These are phyloP conservation scores for Ramaria sp. DNA, from an alignment of 768 basidiomycete genomes.

Conservation along the genomic window DNA sequence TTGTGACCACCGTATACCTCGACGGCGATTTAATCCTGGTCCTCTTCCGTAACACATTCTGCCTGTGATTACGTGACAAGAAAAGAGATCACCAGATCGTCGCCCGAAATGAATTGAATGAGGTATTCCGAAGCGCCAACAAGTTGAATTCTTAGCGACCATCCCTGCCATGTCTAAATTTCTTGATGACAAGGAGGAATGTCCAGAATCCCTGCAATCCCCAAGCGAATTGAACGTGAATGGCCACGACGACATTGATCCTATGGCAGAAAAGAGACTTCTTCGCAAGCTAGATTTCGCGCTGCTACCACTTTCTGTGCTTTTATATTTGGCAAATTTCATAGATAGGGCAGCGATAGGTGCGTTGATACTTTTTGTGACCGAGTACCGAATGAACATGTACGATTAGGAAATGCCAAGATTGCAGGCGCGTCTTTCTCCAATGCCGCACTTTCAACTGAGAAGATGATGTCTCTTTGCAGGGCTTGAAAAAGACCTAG, in stretches of 20 bases:
- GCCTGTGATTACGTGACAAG: too few species aligned
- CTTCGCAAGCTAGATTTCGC: slow-evolving; percentile 6
- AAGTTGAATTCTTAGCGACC: too few species aligned
- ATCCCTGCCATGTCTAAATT: too few species aligned
- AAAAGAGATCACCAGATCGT: too few species aligned
- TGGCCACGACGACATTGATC: not conserved
- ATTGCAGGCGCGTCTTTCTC: slow-evolving; percentile 19
- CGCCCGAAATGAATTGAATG: too few species aligned
- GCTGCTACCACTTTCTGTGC: slow-evolving; percentile 27
- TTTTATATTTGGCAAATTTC: slow-evolving; percentile 30
- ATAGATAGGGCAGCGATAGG: slow-evolving; percentile 17
- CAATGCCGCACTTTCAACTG: not conserved
- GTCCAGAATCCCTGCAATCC: too few species aligned
- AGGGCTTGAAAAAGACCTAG: slow-evolving; percentile 28
- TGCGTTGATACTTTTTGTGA: not conserved
- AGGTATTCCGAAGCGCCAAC: too few species aligned
- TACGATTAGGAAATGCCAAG: slow-evolving; percentile 20
- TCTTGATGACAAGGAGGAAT: too few species aligned
- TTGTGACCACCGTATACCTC: too few species aligned
- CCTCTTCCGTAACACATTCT: too few species aligned
- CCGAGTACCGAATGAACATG: not conserved
- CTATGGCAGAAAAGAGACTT: not conserved
- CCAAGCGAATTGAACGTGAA: too few species aligned
- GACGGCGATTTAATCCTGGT: too few species aligned
- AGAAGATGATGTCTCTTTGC: slow-evolving; percentile 9